Base-by-base conservation (phyloP, 306 rosid species). In the Quillaja saponaria region DNA sequence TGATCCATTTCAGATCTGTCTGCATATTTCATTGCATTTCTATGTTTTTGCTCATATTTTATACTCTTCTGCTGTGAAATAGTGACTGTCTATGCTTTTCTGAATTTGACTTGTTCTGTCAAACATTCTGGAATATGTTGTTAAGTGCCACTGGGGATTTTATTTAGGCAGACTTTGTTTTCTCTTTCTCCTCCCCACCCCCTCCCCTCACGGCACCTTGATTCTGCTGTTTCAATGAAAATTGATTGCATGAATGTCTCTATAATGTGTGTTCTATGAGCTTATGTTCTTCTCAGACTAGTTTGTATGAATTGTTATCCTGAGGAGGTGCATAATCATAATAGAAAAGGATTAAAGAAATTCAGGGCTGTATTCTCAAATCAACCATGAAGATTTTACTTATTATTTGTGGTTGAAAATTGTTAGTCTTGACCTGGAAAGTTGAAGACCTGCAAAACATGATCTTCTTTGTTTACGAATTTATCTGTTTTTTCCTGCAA, bases 1-100 rank as follows among this genome's bases (percentile, higher is more conserved):
- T 61, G 63, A 55, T 66, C 71, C 76, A 75, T 3, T 63, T 68
- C 40, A 11, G 7, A 46, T 63, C 76, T 63, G 18, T 31, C 44
- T 71, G n/a, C 17, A 12, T 57, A 9, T 34, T 33, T 64, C 13
- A 44, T 34, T 51, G 13, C 17, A 8, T 49, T 45, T n/a, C n/a
- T n/a, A n/a, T n/a, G n/a, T n/a, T 31, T 72, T 57, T 63, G 16
- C 41, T 55, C 47, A 2, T 51, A 14, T 70, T 20, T 56, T 49
- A 34, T n/a, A n/a, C 53, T 28, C 44, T 39, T 8, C 18, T 59
- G 51, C 49, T 20, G 45, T 76, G 37, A 2, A 40, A 14, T 13
- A 20, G 10, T 45, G 3, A 41, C 34, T 58, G 34, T 49, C 12
- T 39, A 45, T 50, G 25, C 20, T 46, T 59, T 15, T 47, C 40